These are phyloP conservation scores for Quercus robur DNA, from an alignment of 306 rosid species.

Conservation along the genomic window DNA sequence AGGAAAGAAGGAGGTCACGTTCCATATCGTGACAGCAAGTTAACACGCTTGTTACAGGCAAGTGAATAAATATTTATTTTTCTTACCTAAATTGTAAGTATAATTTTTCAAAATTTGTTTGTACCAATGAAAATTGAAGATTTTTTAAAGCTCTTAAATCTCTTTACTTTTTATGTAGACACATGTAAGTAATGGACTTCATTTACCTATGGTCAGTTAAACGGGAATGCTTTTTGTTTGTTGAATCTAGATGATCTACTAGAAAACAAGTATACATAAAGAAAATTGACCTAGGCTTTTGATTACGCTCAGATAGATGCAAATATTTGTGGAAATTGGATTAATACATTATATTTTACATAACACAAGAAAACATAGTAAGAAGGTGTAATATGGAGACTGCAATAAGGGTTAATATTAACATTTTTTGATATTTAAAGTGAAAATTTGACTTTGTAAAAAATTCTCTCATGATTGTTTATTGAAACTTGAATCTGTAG, in stretches of 20 bases:
- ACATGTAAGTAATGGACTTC: background rate
- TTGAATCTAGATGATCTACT: background rate
- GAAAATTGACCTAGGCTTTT: background rate
- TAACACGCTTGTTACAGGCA: conserved; percentile 91
- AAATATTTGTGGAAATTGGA: background rate
- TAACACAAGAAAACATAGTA: background rate
- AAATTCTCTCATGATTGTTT: conserved; percentile 10
- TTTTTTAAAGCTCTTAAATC: background rate
- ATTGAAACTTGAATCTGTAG: conserved; percentile 41
- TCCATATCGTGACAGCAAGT: conserved; percentile 96
- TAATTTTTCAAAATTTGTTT: background rate
- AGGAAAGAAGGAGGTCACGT: conserved; percentile 96
- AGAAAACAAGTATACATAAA: background rate
- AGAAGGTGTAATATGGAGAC: background rate
- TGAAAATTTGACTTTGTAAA: conserved; percentile 1
- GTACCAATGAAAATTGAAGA: background rate
- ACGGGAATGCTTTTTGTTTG: background rate
- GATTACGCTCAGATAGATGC: background rate
- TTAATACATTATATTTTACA: background rate
- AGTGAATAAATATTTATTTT: background rate
- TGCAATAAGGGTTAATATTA: background rate
- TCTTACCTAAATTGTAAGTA: background rate
- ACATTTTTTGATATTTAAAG: background rate
- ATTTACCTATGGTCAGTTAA: background rate
- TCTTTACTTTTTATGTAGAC: background rate